Evolutionary conservation across 257 asterid species (phyloP).

Genomic region (Solanum sejunctum): DNA sequence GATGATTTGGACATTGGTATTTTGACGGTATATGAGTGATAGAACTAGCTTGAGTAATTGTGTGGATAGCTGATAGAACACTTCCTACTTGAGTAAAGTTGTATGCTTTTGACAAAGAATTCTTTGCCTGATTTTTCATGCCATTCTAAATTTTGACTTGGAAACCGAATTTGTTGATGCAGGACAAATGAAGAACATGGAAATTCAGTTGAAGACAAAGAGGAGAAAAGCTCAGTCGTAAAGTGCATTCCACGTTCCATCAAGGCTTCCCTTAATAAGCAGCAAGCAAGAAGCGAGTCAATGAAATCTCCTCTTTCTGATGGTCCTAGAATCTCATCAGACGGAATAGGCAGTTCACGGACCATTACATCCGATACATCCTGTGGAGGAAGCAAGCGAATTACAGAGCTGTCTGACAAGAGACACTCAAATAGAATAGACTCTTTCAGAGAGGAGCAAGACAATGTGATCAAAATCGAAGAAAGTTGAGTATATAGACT

Average conservation of each 20-base stretch:
- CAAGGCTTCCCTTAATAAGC: conserved; percentile 61
- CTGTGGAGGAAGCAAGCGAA: conserved; percentile 71
- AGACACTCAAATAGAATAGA: conserved; percentile 23
- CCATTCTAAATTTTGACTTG: neutral
- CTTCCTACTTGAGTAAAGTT: neutral
- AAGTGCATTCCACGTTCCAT: conserved; percentile 85
- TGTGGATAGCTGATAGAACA: neutral
- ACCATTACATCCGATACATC: conserved; percentile 38
- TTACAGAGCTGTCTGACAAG: conserved; percentile 37
- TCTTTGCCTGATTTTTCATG: neutral
- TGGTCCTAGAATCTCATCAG: conserved; percentile 88
- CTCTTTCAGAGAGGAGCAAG: conserved; percentile 37
- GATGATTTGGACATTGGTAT: too few species aligned
- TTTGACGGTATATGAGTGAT: neutral
- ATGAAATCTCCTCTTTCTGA: conserved; percentile 84
- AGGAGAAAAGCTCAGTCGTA: conserved; percentile 32
- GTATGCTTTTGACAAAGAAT: neutral
- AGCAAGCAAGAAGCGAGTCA: conserved; percentile 64
- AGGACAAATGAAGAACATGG: conserved; percentile 43
- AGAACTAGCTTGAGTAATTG: neutral
- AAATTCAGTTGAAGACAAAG: conserved; percentile 37
- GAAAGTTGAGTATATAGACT: conserved; percentile 59
- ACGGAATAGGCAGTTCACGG: conserved; percentile 47
- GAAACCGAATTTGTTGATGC: conserved; percentile 13
- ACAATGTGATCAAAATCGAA: conserved; percentile 67